A percentile compares a stretch with the other conserved stretches of the same genome.
Conservation (phyloP, 225 moss, liverwort and hornwort genomes). For the Climacium dendroides region DNA sequence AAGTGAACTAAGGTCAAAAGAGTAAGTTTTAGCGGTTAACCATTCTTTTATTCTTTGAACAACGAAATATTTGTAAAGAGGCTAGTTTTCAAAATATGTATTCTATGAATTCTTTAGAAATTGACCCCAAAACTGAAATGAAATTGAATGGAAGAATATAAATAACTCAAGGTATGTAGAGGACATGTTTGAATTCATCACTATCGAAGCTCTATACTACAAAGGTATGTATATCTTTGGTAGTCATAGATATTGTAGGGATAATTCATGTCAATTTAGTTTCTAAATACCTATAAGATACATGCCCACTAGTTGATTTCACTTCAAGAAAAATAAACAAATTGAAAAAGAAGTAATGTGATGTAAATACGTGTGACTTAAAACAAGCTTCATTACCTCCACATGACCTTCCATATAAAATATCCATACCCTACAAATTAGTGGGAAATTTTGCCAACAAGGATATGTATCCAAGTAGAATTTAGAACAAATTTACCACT, state of each 20-base stretch:
- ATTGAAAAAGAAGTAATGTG: neutral
- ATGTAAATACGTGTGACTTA: neutral
- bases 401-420: neutral
- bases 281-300: neutral
- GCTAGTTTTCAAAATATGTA: neutral
- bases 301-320: neutral
- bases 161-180: fast-evolving
- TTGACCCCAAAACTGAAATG: neutral
- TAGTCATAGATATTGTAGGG: neutral
- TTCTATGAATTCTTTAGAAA: neutral
- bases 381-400: neutral
- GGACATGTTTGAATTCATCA: neutral
- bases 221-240: neutral
- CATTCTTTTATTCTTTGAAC: neutral
- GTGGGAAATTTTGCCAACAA: neutral
- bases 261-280: neutral
- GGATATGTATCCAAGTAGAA: fast-evolving
- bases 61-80: neutral
- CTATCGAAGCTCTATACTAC: fast-evolving
- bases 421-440: neutral
- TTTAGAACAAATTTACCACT: neutral
- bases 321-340: neutral
- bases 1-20: fast-evolving
- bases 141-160: neutral
- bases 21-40: neutral